Base-by-base conservation (phyloP, 2,329 filamentous ascomycete genomes). In the Chaetoscypha palmicola region DNA sequence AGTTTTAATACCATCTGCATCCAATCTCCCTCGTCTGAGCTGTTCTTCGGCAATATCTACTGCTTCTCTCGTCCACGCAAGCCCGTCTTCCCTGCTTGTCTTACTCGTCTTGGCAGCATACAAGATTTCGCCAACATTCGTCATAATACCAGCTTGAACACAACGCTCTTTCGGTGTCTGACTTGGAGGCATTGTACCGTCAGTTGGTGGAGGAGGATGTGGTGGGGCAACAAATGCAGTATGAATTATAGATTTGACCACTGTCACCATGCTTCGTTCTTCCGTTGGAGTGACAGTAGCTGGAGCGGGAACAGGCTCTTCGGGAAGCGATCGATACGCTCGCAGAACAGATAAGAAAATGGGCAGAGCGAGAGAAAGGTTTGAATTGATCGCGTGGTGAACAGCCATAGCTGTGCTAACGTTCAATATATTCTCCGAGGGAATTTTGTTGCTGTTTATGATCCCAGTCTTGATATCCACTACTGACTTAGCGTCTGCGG, bases 61-160 rank as follows among this genome's bases (percentile, higher is more conserved):
- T 20, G 84, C 89, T 50, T 95, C 87, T 43, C 88, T 78, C 1
- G 91, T 95, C 91, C 91, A 97, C 4, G 81, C 80, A 2, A 96
- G 71, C 0, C 89, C 91, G 48, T 84, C 81, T 38, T 86, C 80
- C 39, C 70, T 68, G 14, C 63, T 68, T 14, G 60, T 43, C 47
- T 42, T 40, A 20, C 62, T 64, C 3, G 60, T 48, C 3, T 69
- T 66, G n/a, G 76, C 73, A 3, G 86, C 77, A 63, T 85, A 96
- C 23, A 97, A 74, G 40, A 97, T 94, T 67, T 97, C 91, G 46
- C 91, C 91, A 50, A 97, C 91, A 64, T 95, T 92, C 19, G 89
- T 75, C 71, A 88, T 89, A 11, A 96, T 67, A 0, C 79, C 87
- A 2, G 89, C 88, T 64, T 96, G 90, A 53, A 92, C 83, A 64